Percentiles rank a stretch among this genome's conserved stretches.
phyloP scores from a whole-genome alignment of 768 basidiomycete genomes.

The Suillus brevipes region DNA sequence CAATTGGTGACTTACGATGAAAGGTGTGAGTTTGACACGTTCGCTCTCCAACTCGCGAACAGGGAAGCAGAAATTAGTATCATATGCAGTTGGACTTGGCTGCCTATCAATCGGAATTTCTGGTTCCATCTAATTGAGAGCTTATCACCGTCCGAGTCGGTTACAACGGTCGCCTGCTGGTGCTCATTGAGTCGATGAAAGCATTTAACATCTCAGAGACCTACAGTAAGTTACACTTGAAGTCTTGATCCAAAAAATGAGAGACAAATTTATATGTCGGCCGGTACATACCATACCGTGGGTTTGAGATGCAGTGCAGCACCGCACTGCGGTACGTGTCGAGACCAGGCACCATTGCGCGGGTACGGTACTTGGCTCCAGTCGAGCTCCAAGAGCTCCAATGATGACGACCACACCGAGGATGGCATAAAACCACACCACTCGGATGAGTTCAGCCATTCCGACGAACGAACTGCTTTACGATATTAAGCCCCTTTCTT shows the following conservation, averaged over 20 bases:
- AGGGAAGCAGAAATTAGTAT: slow-evolving; percentile 53
- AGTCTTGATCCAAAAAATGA: too few species aligned
- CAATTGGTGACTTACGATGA: slow-evolving; percentile 27
- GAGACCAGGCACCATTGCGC: neutral
- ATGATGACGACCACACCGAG: neutral
- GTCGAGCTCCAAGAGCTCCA: neutral
- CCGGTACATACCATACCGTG: too few species aligned
- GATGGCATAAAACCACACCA: neutral
- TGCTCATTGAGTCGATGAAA: neutral
- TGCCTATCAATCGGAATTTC: neutral
- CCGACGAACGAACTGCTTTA: neutral
- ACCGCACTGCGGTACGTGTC: neutral
- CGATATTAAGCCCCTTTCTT: neutral
- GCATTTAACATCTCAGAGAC: too few species aligned
- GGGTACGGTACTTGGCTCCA: neutral
- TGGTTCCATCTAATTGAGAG: neutral
- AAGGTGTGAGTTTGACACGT: slow-evolving; percentile 49
- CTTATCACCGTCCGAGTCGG: neutral
- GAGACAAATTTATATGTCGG: too few species aligned
- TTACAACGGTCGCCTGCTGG: neutral
- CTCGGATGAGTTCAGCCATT: neutral
- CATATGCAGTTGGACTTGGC: slow-evolving; percentile 20
- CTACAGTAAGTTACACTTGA: too few species aligned
- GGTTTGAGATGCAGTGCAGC: too few species aligned
- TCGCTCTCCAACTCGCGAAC: slow-evolving; percentile 48